A percentile compares a stretch with the other conserved stretches of the same genome.
phyloP scores from a whole-genome alignment of 2,329 filamentous ascomycete species.

The Penicillium sp. region DNA sequence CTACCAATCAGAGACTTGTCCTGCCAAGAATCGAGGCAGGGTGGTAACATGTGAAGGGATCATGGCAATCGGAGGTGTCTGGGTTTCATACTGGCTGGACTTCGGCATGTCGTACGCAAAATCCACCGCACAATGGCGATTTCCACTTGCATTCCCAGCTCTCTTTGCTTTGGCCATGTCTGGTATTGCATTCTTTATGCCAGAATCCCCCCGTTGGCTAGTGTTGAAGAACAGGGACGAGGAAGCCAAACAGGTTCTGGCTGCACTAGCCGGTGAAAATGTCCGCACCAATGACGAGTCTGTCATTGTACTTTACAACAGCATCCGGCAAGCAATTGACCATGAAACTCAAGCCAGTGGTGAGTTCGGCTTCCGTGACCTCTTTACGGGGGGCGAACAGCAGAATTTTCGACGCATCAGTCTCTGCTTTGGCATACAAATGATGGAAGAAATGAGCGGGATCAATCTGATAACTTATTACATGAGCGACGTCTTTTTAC shows the following conservation, averaged over 20 bases:
- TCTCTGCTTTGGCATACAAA: background rate
- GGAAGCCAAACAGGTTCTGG: constrained; percentile 3
- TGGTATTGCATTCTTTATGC: constrained; percentile 23
- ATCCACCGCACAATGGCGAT: constrained; percentile 14
- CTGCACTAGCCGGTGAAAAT: background rate
- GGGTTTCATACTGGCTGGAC: constrained; percentile 14
- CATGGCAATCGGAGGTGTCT: background rate
- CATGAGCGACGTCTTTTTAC: constrained; percentile 23
- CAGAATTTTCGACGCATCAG: constrained; percentile 1
- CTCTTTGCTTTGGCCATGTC: constrained; percentile 27
- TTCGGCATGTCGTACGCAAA: constrained; percentile 13
- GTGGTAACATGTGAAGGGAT: background rate
- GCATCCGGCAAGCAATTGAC: background rate
- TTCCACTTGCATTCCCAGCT: constrained; percentile 17
- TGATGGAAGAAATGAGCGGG: constrained; percentile 9
- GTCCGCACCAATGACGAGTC: background rate
- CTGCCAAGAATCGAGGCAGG: constrained; percentile 10
- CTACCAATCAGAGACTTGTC: constrained; percentile 16
- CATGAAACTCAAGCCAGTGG: background rate
- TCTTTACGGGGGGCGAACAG: background rate
- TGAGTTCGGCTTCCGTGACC: background rate
- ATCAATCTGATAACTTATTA: constrained; percentile 23
- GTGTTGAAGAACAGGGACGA: constrained; percentile 13
- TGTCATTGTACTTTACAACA: background rate
- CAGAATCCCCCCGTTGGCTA: constrained; percentile 27